Evolutionary conservation across 768 basidiomycete species (phyloP).

Genomic region (Candolleomyces efflorescens): DNA sequence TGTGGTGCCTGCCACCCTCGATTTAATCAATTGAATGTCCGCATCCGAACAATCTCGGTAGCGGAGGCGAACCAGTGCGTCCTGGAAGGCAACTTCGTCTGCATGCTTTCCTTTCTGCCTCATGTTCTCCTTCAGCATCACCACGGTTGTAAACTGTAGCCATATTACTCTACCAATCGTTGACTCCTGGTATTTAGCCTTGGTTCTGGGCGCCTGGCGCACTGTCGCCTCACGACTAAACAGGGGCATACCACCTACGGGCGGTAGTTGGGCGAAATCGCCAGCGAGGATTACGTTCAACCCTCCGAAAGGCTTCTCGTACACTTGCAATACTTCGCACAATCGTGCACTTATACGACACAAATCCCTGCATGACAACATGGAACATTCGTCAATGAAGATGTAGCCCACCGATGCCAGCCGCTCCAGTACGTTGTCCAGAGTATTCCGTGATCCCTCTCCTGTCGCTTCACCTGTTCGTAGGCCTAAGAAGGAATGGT

Average conservation of each 20-base stretch:
- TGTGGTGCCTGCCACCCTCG: slow-evolving; percentile 17
- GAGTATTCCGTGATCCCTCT: too few species aligned
- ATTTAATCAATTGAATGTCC: slow-evolving; percentile 32
- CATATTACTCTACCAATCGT: slow-evolving; percentile 26
- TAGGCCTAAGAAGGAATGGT: slow-evolving; percentile 17
- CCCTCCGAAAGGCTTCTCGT: slow-evolving; percentile 27
- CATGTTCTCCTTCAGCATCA: slow-evolving; percentile 32
- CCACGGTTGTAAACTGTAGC: slow-evolving; percentile 29
- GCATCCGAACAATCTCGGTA: slow-evolving; percentile 33
- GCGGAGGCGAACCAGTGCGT: slow-evolving; percentile 31
- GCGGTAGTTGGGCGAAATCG: slow-evolving; percentile 43
- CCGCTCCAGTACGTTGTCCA: too few species aligned
- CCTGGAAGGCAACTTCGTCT: slow-evolving; percentile 24
- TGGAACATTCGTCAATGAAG: slow-evolving; percentile 40
- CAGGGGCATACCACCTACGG: slow-evolving; percentile 2
- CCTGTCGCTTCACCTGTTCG: too few species aligned
- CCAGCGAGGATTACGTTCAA: slow-evolving; percentile 40
- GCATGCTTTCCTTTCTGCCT: slow-evolving; percentile 17
- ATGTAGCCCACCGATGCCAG: slow-evolving; percentile 25
- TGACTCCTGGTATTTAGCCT: slow-evolving; percentile 13
- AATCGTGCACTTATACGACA: slow-evolving; percentile 23
- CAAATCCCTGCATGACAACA: slow-evolving; percentile 29
- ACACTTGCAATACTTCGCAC: slow-evolving; percentile 12
- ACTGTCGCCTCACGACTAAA: not conserved
- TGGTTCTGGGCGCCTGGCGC: not conserved